Conservation (phyloP, 352 stramenopile genomes). For the Pythium monospermum region DNA sequence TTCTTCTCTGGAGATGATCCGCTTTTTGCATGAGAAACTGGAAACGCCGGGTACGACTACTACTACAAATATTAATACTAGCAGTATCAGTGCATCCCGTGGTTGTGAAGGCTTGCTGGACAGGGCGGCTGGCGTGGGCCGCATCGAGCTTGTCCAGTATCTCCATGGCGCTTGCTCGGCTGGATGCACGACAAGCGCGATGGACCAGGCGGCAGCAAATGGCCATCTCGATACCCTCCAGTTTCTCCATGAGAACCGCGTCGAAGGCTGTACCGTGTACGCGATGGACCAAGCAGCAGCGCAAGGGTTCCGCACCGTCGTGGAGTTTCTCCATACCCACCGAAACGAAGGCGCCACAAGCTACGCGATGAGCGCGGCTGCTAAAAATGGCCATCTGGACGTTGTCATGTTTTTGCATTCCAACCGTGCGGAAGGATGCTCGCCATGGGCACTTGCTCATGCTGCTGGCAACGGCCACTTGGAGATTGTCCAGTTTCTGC, state of each 20-base stretch:
- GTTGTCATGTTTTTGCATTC: conserved; percentile 22
- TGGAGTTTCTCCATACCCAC: conserved; percentile 16
- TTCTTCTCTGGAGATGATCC: too few species aligned
- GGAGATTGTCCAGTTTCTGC: conserved; percentile 13
- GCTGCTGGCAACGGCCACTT: conserved; percentile 18
- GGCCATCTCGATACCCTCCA: conserved; percentile 15
- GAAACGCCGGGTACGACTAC: not conserved
- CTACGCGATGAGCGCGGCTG: conserved; percentile 21
- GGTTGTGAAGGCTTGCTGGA: conserved; percentile 10
- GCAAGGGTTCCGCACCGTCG: conserved; percentile 17
- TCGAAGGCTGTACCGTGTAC: conserved; percentile 15
- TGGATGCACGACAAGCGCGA: conserved; percentile 10
- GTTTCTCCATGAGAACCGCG: conserved; percentile 14
- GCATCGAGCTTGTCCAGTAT: conserved; percentile 12
- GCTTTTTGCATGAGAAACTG: too few species aligned
- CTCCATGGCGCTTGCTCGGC: conserved; percentile 5
- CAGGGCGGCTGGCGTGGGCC: conserved; percentile 9
- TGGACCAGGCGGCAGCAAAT: conserved; percentile 22
- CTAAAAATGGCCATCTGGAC: conserved; percentile 6
- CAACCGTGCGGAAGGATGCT: conserved; percentile 13
- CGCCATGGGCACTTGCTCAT: conserved; percentile 15
- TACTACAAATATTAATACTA: conserved; percentile 5
- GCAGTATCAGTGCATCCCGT: too few species aligned
- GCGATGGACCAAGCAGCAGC: conserved; percentile 18
- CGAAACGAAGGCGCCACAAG: conserved; percentile 21